Evolutionary conservation across 2,329 filamentous ascomycete species (phyloP).

Genomic region (Sporothrix euskadiensis): DNA sequence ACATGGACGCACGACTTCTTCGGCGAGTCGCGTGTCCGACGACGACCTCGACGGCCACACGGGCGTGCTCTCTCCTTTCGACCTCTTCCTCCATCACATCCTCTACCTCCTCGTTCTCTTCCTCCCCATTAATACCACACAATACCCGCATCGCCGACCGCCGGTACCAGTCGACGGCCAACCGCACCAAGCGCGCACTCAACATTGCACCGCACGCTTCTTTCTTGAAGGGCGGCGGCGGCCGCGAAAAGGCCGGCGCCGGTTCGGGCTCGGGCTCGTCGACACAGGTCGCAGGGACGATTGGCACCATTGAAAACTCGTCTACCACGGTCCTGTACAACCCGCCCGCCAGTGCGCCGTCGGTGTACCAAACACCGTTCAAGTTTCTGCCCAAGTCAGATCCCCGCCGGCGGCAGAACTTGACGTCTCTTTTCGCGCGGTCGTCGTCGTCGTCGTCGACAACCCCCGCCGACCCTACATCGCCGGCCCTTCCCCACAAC

Average conservation of each 20-base stretch:
- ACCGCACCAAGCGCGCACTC: constrained; percentile 58
- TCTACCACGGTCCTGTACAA: constrained; percentile 52
- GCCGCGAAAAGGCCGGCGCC: neutral
- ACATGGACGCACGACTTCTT: constrained; percentile 30
- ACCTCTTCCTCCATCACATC: neutral
- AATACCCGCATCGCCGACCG: constrained; percentile 19
- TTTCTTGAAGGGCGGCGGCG: constrained; percentile 46
- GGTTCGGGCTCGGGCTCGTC: constrained; percentile 18
- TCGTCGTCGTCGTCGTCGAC: constrained; percentile 31
- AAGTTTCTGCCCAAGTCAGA: constrained; percentile 63
- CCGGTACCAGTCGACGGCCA: constrained; percentile 53
- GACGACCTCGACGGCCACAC: neutral
- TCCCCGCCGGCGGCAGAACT: constrained; percentile 53
- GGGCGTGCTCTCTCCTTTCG: neutral
- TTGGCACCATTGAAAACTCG: constrained; percentile 40
- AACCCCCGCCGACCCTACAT: constrained; percentile 35
- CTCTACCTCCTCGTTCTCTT: neutral
- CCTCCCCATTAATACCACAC: constrained; percentile 19
- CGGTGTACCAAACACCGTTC: constrained; percentile 66
- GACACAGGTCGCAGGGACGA: neutral
- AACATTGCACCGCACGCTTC: constrained; percentile 63
- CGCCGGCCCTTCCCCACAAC: constrained; percentile 37
- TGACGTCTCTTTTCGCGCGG: constrained; percentile 46
- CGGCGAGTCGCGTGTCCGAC: constrained; percentile 28
- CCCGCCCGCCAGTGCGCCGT: constrained; percentile 49